Percentiles rank a stretch among this genome's conserved stretches.
Evolutionary conservation across 768 basidiomycete species (phyloP).

Genomic region (Lactarius psammicola): DNA sequence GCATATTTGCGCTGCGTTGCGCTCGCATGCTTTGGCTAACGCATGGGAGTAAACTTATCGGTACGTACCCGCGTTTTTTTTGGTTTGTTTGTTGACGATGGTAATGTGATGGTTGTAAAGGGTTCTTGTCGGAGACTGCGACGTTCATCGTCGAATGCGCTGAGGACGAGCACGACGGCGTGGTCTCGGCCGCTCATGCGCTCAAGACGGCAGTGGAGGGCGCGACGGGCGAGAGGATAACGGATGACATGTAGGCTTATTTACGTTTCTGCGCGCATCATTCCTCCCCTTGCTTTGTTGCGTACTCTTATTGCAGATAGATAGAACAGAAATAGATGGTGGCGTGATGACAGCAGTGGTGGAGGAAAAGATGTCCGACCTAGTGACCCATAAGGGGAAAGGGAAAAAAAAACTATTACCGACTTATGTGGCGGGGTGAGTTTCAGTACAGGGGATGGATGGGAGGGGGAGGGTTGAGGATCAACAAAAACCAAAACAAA

Average conservation of each 20-base stretch:
- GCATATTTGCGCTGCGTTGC: constrained; percentile 67
- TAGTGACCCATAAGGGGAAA: not conserved
- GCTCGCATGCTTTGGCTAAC: constrained; percentile 72
- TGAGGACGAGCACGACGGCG: constrained; percentile 85
- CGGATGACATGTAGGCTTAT: constrained; percentile 10
- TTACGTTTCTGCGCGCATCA: not conserved
- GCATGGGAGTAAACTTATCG: constrained; percentile 72
- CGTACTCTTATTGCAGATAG: not conserved
- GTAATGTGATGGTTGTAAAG: constrained; percentile 38
- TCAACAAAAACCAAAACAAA: not conserved
- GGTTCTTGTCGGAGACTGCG: constrained; percentile 75
- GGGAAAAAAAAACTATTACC: not conserved
- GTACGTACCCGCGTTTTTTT: constrained; percentile 40
- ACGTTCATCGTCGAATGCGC: constrained; percentile 85
- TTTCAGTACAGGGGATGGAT: not conserved
- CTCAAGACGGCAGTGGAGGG: constrained; percentile 72
- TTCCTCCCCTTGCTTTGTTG: not conserved
- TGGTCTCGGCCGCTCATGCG: constrained; percentile 65
- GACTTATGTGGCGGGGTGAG: not conserved
- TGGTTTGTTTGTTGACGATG: not conserved
- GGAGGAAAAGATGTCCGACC: not conserved
- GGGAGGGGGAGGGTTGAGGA: too few relatives aligned
- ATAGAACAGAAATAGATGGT: constrained; percentile 20
- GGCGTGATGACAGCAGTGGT: constrained; percentile 21
- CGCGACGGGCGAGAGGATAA: constrained; percentile 49